Conservation (phyloP, 176 grass and related monocot genomes). For the Rhynchospora pubera region DNA sequence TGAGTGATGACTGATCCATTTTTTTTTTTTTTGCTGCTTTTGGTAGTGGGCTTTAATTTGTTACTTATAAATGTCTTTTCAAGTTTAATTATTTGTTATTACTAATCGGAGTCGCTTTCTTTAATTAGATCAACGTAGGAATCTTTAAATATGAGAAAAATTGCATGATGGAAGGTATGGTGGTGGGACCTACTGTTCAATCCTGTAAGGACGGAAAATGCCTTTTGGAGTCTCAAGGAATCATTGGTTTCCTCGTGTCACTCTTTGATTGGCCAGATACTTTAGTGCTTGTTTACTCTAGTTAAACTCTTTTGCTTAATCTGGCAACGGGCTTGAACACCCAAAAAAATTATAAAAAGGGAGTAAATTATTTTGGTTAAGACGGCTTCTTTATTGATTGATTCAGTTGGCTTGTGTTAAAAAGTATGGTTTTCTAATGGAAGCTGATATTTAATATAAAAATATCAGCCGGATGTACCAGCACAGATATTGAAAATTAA, state of each 20-base stretch:
- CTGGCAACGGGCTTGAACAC: background rate
- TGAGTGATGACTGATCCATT: background rate
- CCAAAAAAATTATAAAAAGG: background rate
- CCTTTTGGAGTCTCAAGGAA: background rate
- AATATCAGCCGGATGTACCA: too few relatives aligned
- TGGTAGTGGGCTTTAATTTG: background rate
- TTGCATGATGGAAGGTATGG: background rate
- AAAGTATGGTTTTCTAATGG: too few relatives aligned
- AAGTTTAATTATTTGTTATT: background rate
- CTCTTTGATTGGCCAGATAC: background rate
- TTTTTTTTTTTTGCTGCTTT: background rate
- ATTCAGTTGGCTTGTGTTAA: background rate
- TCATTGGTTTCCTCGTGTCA: background rate
- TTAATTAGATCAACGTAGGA: background rate
- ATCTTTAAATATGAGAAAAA: background rate
- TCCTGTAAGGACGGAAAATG: background rate
- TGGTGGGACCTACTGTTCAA: background rate
- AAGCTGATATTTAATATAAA: too few relatives aligned
- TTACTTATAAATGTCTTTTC: background rate
- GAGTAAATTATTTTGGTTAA: background rate
- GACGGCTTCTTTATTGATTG: background rate
- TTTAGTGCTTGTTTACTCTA: background rate
- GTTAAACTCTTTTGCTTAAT: background rate
- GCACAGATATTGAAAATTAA: too few relatives aligned
- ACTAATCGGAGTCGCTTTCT: background rate